Base-by-base conservation (phyloP, 2,329 filamentous ascomycete species). In the Exophiala lecanii-corni region DNA sequence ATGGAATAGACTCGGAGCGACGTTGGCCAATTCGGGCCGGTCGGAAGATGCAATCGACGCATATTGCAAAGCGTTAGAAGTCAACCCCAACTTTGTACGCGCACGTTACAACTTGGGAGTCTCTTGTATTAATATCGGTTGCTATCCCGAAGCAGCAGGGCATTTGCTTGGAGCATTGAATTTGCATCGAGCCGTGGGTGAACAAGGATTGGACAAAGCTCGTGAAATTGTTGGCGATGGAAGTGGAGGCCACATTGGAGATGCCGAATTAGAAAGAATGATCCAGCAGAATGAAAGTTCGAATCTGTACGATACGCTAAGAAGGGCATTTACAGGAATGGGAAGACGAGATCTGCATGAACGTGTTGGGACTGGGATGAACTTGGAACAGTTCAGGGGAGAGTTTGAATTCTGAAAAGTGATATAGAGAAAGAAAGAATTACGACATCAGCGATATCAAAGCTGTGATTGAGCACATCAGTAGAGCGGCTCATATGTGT, bases 301-400 rank as follows among this genome's bases (percentile, higher is more conserved):
- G 37, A 98, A 96, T 59, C 71, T 98, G 46, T 95, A 95, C 65
- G 94, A 98, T 64, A 98, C 94, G 9, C 70, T 98, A 50, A 73
- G 91, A 50, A 75, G 94, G 47, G 92, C 97, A n/a, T 97, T 98
- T 66, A 89, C 82, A 7, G 88, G 94, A 69, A 97, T 98, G 92
- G 85, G 85, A 2, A 72, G 92, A 45, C 73, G 88, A 43, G 92
- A 98, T 66, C 63, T 98, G 60, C 84, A 85, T 2, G 89, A 97
- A 62, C 78, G 82, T 70, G 92, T 96, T 4, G 82, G 89, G 9
- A 79, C 82, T 1, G 91, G 89, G 18, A 91, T 98, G 71, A 88
- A 97, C 68, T 82, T 95, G 18, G 87, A 92, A 59, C 72, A 81
- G 28, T 94, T 98, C 73, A 79, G 89, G 58, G 80, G 81, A 45